Conservation (phyloP, 1,139 yeast genomes). For the Scheffersomyces illinoinensis region DNA sequence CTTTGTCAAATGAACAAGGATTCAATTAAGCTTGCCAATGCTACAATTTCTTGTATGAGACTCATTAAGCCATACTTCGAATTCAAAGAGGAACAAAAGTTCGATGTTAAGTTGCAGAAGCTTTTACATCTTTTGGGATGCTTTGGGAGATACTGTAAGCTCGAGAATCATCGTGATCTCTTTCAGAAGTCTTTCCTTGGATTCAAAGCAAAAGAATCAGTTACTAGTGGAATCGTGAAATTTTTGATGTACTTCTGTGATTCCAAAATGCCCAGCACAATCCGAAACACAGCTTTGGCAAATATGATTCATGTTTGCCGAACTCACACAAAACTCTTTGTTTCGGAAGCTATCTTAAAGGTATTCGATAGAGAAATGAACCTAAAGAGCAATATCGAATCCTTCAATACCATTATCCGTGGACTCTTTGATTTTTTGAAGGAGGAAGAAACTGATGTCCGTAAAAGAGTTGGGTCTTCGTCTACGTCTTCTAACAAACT, state of each 20-base stretch:
- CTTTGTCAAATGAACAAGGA: constrained; percentile 49
- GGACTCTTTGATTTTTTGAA: constrained; percentile 57
- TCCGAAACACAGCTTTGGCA: constrained; percentile 54
- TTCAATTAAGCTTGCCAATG: constrained; percentile 53
- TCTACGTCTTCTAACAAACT: constrained; percentile 28
- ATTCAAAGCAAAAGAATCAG: constrained; percentile 52
- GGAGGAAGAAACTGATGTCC: constrained; percentile 49
- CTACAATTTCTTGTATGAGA: constrained; percentile 59
- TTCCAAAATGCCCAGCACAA: constrained; percentile 14
- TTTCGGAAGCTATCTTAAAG: constrained; percentile 51
- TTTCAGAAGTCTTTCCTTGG: constrained; percentile 44
- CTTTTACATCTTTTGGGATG: constrained; percentile 64
- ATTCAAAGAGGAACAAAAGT: constrained; percentile 12
- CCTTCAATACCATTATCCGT: constrained; percentile 52
- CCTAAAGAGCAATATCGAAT: constrained; percentile 24
- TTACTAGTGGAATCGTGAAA: constrained; percentile 56
- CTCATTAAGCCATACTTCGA: constrained; percentile 46
- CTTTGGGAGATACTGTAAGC: constrained; percentile 66
- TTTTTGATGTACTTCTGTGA: constrained; percentile 56
- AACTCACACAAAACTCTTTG: constrained; percentile 61
- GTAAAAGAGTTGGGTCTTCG: constrained; percentile 36
- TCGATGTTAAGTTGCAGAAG: constrained; percentile 53
- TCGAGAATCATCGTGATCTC: constrained; percentile 45
- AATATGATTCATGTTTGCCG: constrained; percentile 60
- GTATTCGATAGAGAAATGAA: constrained; percentile 55